Base-by-base conservation (phyloP, 2,329 filamentous ascomycete species). In the Penicillium capsulatum region DNA sequence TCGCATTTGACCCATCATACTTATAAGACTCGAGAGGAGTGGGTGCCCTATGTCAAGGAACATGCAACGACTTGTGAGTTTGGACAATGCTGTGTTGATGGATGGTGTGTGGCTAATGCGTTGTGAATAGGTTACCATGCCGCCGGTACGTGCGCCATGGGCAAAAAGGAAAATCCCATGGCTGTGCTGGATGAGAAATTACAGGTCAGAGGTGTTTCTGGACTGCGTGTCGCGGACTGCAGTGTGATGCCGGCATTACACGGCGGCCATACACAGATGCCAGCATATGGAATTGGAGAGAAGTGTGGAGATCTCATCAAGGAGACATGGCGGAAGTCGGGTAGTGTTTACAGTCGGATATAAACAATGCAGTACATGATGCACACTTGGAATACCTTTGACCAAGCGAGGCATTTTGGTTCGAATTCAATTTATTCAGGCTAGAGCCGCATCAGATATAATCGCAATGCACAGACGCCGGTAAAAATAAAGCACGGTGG, bases 1-100 rank as follows among this genome's bases (percentile, higher is more conserved):
- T 50, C 62, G 10, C 64, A 71, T 19, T 53, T 71, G 30, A 67
- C 54, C 1, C 78, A 82, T 46, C 75, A 81, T 57, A 59, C 57
- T 34, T 70, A 72, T 53, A 76, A 65, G 37, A 72, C 64, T 1
- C 66, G 77, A 10, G 75, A 80, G 51, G 68, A 82, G 28, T 82
- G 79, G 79, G 64, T 74, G 24, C 67, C 70, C 1, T 74, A 74
- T 50, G 73, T 82, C 4, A 74, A 70, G 51, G 62, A 80, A 20
- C 68, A 80, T 54, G 77, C 75, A n/a, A 79, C 76, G 2, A 80
- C 77, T 16, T 80, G 77, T 75, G 65, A 66, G 68, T 61, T 15
- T 13, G n/a, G 13, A 5, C 6, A n/a, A 7, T 7, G 5, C 5
- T 8, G 22, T 13, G 22, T 6, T 11, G 17, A 10, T n/a, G 9